Base-by-base conservation (phyloP, 768 basidiomycete genomes). In the Phylloporus rhodoxanthus region DNA sequence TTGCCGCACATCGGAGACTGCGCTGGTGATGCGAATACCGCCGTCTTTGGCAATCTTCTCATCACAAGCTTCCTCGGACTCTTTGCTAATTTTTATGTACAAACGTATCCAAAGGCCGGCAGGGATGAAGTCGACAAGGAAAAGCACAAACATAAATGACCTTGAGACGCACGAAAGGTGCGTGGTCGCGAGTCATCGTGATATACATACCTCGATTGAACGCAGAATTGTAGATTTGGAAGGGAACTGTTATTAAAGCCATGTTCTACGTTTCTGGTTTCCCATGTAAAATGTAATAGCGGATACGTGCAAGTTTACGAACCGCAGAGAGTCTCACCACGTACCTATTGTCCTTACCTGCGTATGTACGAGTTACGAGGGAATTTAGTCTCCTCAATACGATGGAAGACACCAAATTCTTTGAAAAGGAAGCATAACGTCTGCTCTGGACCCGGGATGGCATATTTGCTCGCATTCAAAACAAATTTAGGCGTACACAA, bases 1-100 rank as follows among this genome's bases (percentile, higher is more conserved):
- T 40, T 63, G 47, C 62, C 62, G 4, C 64, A 64, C 28, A 26
- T 64, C 5, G 61, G 64, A 5, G 52, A 66, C 32, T 66, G 62
- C 4, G 55, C 55, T 13, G 64, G 62, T 10, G 64, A 63, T 13
- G 17, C 34, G 21, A 50, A 15, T 11, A 48, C 43, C 8, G 61
- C 62, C 11, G 8, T 61, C 9, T 58, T 66, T 23, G 47, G 21
- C 14, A 10, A 26, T 19, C 23, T 51, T 26, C 48, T 66, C 5
- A 34, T 66, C 48, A 29, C 40, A 11, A 52, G 51, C 34, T 66
- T 66, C 43, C 41, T 63, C 19, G 51, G 38, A 15, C 58, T 64
- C 14, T 64, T 66, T 37, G 53, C 54, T 26, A 51, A 58, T 20
- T 66, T 64, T 53, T 66, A 66, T 32, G 32, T 49, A 19, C 48